Conservation (phyloP, 306 rosid genomes). For the Astragalus glycyphyllos region DNA sequence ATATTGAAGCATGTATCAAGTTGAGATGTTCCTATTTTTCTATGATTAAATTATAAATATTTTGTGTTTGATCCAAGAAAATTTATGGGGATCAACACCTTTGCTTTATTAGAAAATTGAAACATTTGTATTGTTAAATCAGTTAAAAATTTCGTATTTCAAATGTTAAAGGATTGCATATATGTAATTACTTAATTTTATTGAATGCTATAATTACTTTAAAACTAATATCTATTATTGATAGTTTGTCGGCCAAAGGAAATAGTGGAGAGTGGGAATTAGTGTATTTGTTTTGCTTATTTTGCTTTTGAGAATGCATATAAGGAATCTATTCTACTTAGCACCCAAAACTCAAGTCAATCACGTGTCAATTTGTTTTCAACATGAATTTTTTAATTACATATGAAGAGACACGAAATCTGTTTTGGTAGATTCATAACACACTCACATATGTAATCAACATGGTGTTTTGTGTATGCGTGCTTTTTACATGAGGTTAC, state of each 20-base stretch:
- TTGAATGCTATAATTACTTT: constrained; percentile 8
- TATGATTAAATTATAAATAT: not conserved
- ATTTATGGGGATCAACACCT: constrained; percentile 1
- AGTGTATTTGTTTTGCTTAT: not conserved
- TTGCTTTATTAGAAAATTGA: not conserved
- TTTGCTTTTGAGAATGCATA: constrained; percentile 1
- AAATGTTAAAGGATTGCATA: constrained; percentile 11
- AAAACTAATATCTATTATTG: constrained; percentile 19
- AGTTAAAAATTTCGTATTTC: constrained; percentile 9
- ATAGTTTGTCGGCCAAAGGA: not conserved
- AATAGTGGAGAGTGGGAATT: constrained; percentile 2
- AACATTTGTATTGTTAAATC: constrained; percentile 18
- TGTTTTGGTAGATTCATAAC: constrained; percentile 13
- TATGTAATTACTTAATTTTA: not conserved
- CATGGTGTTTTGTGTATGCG: too few relatives aligned
- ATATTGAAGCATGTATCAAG: not conserved
- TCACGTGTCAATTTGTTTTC: constrained; percentile 3
- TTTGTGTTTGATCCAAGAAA: not conserved
- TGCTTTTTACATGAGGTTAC: too few relatives aligned
- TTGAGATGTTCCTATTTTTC: not conserved
- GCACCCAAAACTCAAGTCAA: not conserved
- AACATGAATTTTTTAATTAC: not conserved
- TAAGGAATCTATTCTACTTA: constrained; percentile 10
- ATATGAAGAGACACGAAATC: not conserved
- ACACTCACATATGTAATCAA: not conserved